A percentile compares a stretch with the other conserved stretches of the same genome.
phyloP scores from a whole-genome alignment of 179 eudicot genomes.

The Spergularia azorica region DNA sequence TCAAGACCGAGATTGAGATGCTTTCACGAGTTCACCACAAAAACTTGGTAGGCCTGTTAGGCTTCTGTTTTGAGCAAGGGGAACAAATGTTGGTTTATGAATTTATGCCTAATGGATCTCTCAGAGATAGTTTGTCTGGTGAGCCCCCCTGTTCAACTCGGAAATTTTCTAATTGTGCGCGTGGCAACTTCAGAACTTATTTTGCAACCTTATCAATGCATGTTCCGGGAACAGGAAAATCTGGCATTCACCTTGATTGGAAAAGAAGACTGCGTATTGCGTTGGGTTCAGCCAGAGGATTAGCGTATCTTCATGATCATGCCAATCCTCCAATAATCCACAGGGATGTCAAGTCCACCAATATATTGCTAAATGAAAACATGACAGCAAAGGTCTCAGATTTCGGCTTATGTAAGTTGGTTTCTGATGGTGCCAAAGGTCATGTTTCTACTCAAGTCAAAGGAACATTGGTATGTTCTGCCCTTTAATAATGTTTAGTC shows the following conservation, averaged over 20 bases:
- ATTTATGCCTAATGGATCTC: conserved; percentile 78
- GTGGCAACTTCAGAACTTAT: too few species aligned
- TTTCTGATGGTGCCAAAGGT: conserved; percentile 60
- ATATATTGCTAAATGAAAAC: conserved; percentile 77
- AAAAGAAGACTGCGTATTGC: conserved; percentile 80
- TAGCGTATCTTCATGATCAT: conserved; percentile 86
- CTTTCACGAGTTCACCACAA: conserved; percentile 96
- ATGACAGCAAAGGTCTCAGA: conserved; percentile 92
- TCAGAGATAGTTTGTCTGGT: conserved; percentile 82
- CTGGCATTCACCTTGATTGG: conserved; percentile 87
- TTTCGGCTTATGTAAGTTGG: conserved; percentile 87
- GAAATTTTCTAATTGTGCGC: background rate
- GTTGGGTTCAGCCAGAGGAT: conserved; percentile 87
- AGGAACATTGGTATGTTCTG: conserved; percentile 71
- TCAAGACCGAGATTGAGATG: conserved; percentile 94
- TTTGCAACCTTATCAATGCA: background rate
- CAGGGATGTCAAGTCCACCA: conserved; percentile 88
- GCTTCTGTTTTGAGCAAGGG: conserved; percentile 85
- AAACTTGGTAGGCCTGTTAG: conserved; percentile 78
- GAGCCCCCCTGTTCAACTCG: background rate
- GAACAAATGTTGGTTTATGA: conserved; percentile 91
- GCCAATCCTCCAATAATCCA: conserved; percentile 95
- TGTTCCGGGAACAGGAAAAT: conserved; percentile 54
- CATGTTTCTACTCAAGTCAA: conserved; percentile 96
- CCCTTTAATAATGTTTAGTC: background rate